Base-by-base conservation (phyloP, 2,329 filamentous ascomycete species). In the Colletotrichum echinochloae region DNA sequence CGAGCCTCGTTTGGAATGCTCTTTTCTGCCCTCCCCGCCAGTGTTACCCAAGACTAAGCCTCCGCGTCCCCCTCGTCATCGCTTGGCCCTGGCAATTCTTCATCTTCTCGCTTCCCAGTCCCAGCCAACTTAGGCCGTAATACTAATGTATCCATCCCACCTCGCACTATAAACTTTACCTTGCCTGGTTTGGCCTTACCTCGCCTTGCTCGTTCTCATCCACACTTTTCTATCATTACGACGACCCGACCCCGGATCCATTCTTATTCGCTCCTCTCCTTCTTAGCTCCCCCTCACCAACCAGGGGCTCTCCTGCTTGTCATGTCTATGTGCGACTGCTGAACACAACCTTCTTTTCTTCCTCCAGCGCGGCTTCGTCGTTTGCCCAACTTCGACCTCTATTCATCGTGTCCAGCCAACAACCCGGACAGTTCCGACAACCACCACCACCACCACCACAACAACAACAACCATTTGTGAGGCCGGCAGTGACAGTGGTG, bases 71-170 rank as follows among this genome's bases (percentile, higher is more conserved):
- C 66, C 51, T 67, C 64, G 68, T 68, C 68, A 63, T 67, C 52
- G 51, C 60, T 52, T 54, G 64, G 59, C 57, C 37, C 55, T 55
- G 37, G 57, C 56, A 54, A 46, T 59, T 46, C 48, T 54, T 63
- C 44, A 57, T 62, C 60, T 66, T 48, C 63, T 68, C 68, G 68
- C 68, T 68, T 57, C 46, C 48, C 26, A 11, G 20, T 62, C 59
- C 57, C 59, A 55, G 55, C 55, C 64, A 56, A 46, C 57, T 57
- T 71, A 68, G 67, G 62, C 62, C 64, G 65, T 71, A 71, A 68
- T 71, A 51, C 64, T 71, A 68, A 71, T 71, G 63, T 67, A 68
- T 68, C 64, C 67, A 68, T 68, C 64, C 57, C 64, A 62, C 59
- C 44, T 63, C 59, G 26, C 60, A 71, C 64, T 63, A 68, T 71